phyloP scores from a whole-genome alignment of 345 rosid genomes.

The Noccaea bulbosa region DNA sequence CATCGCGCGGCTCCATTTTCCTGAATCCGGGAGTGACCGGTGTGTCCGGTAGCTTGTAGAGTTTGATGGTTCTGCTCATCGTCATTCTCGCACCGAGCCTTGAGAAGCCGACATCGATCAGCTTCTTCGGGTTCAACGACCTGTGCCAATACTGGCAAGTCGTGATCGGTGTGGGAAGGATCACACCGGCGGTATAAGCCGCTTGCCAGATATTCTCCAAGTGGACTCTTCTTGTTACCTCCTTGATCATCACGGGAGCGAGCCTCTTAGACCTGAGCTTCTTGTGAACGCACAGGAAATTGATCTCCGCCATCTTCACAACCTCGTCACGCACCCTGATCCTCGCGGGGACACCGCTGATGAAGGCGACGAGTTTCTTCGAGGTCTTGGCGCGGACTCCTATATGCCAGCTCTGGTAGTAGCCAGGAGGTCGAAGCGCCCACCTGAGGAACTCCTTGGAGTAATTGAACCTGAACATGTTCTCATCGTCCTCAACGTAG shows the following conservation, averaged over 20 bases:
- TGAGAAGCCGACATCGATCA: constrained; percentile 94
- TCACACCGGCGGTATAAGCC: constrained; percentile 89
- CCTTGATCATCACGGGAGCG: constrained; percentile 98
- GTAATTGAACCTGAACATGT: constrained; percentile 95
- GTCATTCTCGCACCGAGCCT: constrained; percentile 95
- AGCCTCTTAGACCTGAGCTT: constrained; percentile 93
- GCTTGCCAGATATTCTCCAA: constrained; percentile 97
- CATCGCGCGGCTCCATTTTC: constrained; percentile 82
- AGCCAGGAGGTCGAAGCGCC: constrained; percentile 91
- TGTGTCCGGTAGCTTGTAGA: constrained; percentile 80
- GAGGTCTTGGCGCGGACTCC: constrained; percentile 88
- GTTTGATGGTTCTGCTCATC: constrained; percentile 92
- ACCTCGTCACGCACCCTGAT: constrained; percentile 76
- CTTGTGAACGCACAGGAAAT: constrained; percentile 95
- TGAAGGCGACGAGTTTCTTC: constrained; percentile 86
- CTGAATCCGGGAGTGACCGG: constrained; percentile 84
- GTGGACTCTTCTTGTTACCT: constrained; percentile 90
- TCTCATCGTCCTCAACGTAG: constrained; percentile 94
- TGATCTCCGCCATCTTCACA: constrained; percentile 91
- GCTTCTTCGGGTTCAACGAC: constrained; percentile 94
- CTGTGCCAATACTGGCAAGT: constrained; percentile 98
- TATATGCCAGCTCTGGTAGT: constrained; percentile 80
- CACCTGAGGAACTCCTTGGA: constrained; percentile 93
- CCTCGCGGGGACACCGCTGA: constrained; percentile 88
- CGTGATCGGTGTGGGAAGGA: constrained; percentile 88